A percentile compares a stretch with the other conserved stretches of the same genome.
phyloP scores from a whole-genome alignment of 306 rosid genomes.

The Cucumis hystrix region DNA sequence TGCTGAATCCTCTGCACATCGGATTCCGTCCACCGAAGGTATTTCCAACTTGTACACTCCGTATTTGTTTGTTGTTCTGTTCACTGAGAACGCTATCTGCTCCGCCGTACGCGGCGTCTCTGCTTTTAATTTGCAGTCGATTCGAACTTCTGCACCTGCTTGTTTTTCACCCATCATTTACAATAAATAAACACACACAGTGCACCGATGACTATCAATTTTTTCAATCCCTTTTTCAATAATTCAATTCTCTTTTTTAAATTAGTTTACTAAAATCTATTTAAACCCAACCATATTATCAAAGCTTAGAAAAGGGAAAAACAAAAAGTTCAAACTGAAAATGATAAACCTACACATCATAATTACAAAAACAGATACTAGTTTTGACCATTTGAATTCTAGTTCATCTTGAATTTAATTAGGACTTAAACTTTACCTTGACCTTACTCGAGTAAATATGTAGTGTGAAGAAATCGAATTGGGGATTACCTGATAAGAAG shows the following conservation, averaged over 20 bases:
- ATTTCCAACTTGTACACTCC: constrained; percentile 76
- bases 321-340: background rate
- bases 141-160: constrained; percentile 69
- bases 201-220: background rate
- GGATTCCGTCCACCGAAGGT: constrained; percentile 86
- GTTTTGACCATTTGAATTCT: background rate
- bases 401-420: background rate
- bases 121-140: constrained; percentile 72
- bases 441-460: background rate
- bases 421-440: background rate
- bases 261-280: background rate
- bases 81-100: constrained; percentile 71
- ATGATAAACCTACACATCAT: background rate
- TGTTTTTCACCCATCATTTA: background rate
- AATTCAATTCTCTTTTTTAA: background rate
- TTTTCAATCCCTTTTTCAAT: background rate
- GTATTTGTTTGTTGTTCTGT: constrained; percentile 65
- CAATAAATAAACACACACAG: background rate
- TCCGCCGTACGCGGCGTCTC: constrained; percentile 49
- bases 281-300: background rate
- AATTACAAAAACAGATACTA: background rate
- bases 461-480: background rate
- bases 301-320: background rate
- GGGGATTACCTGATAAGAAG: constrained; percentile 50
- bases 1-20: constrained; percentile 79